Percentiles rank a stretch among this genome's conserved stretches.
phyloP scores from a whole-genome alignment of 140 eudicot species.

The Cichorium intybus region DNA sequence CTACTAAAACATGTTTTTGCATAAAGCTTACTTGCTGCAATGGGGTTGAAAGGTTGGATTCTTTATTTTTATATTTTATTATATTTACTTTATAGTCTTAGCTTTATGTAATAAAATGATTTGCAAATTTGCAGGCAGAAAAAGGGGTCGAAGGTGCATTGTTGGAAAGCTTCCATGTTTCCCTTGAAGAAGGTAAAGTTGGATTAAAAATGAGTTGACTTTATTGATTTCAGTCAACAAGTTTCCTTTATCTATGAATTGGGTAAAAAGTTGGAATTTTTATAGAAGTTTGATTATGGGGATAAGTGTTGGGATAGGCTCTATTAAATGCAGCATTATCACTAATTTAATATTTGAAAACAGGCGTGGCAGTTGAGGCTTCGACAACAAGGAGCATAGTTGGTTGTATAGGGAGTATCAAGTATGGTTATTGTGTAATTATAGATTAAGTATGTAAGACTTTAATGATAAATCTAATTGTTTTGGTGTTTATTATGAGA shows the following conservation, averaged over 20 bases:
- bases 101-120: neutral
- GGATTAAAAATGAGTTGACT: neutral
- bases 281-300: too few relatives aligned
- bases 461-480: constrained; percentile 5
- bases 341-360: too few relatives aligned
- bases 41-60: constrained; percentile 40
- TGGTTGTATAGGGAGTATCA: neutral
- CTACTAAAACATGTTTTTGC: too few relatives aligned
- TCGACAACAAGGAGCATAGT: constrained; percentile 37
- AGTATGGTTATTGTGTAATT: constrained; percentile 24
- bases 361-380: constrained; percentile 77
- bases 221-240: neutral
- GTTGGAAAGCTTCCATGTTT: constrained; percentile 67
- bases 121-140: constrained; percentile 26
- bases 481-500: constrained; percentile 19
- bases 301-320: too few relatives aligned
- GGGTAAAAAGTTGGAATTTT: too few relatives aligned
- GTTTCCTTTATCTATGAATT: too few relatives aligned
- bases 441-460: constrained; percentile 16
- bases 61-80: neutral
- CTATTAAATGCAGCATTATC: too few relatives aligned
- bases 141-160: constrained; percentile 55
- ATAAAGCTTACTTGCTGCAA: constrained; percentile 23
- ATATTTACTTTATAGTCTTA: constrained; percentile 3
- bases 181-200: constrained; percentile 64